Conservation (phyloP, 257 asterid species). For the Solanum okadae region DNA sequence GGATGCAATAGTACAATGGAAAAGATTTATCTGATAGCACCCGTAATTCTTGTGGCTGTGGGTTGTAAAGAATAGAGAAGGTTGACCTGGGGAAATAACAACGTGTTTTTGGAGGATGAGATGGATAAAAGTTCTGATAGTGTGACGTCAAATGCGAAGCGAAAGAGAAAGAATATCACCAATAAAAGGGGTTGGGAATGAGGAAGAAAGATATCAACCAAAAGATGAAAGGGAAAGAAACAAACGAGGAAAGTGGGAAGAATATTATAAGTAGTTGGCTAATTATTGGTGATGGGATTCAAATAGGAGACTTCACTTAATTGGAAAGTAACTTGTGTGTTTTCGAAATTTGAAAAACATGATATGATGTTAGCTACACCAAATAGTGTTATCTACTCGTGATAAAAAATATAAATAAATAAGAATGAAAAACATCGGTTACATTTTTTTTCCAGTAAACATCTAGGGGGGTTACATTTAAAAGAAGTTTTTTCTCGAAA, state of each 20-base stretch:
- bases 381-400: neutral
- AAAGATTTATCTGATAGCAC: neutral
- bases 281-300: neutral
- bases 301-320: neutral
- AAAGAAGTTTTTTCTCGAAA: neutral
- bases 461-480: neutral
- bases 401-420: neutral
- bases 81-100: neutral
- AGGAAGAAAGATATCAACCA: neutral
- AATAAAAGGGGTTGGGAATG: neutral
- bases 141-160: neutral
- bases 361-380: neutral
- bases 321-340: neutral
- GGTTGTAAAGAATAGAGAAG: neutral
- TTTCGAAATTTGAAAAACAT: neutral
- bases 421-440: neutral
- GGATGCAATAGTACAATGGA: neutral
- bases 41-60: neutral
- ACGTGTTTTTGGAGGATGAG: neutral
- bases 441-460: neutral
- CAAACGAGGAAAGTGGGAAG: neutral
- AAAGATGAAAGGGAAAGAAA: neutral
- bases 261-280: neutral
- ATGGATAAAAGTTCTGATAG: neutral
- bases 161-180: neutral